Percentiles rank a stretch among this genome's conserved stretches.
phyloP scores from a whole-genome alignment of 352 stramenopile species.

The Pythium periplocum region DNA sequence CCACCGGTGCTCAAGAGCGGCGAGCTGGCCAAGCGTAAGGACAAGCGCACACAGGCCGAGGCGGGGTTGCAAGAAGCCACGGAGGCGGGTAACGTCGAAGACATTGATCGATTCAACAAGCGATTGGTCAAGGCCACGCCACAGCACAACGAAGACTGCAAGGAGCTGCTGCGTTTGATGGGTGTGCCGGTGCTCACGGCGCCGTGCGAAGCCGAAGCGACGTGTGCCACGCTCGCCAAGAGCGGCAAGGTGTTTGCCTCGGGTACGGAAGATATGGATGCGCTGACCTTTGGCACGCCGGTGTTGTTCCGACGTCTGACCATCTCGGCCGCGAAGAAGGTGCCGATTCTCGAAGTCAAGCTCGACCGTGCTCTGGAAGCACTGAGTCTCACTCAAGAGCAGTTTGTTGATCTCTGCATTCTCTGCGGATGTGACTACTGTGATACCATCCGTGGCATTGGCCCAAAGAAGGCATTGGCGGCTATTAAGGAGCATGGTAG shows the following conservation, averaged over 20 bases:
- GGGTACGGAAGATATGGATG: slow-evolving; percentile 99
- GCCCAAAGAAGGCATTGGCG: slow-evolving; percentile 96
- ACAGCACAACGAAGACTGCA: slow-evolving; percentile 93
- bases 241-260: slow-evolving; percentile 92
- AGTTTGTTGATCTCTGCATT: slow-evolving; percentile 99
- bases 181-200: slow-evolving; percentile 95
- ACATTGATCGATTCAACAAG: slow-evolving; percentile 94
- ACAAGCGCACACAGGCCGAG: slow-evolving; percentile 85
- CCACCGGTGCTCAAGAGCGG: slow-evolving; percentile 96
- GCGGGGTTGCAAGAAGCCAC: slow-evolving; percentile 81
- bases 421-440: slow-evolving; percentile 99
- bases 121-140: slow-evolving; percentile 86
- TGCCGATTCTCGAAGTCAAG: slow-evolving; percentile 90
- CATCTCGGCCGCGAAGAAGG: slow-evolving; percentile 83
- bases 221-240: slow-evolving; percentile 93
- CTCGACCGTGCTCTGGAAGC: slow-evolving; percentile 89
- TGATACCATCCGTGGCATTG: slow-evolving; percentile 95
- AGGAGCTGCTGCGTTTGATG: slow-evolving; percentile 93
- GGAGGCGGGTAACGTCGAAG: slow-evolving; percentile 81
- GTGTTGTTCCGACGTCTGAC: slow-evolving; percentile 92
- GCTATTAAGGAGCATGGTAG: slow-evolving; percentile 95
- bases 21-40: slow-evolving; percentile 94
- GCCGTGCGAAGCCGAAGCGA: slow-evolving; percentile 98
- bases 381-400: slow-evolving; percentile 89
- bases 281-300: slow-evolving; percentile 96